Evolutionary conservation across 805 yeast genomes (phyloP), one percentile per base, ranked within the genome.

Genomic region (Hanseniaspora occidentalis): DNA sequence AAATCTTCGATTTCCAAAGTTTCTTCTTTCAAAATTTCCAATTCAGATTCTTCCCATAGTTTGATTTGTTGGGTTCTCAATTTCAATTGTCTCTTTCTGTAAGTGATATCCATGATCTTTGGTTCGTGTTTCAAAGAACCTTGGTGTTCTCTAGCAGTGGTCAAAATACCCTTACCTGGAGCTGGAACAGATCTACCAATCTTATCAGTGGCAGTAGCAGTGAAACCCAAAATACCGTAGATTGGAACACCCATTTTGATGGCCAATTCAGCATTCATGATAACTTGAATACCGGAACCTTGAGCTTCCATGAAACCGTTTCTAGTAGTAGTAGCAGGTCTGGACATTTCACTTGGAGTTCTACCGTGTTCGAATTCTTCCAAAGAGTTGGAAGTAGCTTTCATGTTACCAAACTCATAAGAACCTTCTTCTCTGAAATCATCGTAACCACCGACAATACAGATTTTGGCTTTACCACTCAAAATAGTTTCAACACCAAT

Each of bases 401-500:
- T 88, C 99, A 92, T 92, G 71, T 92, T 92, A 55, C 84, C 98
- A 65, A 92, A 92, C 66, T 92, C 99, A 57, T 77, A 82, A 44
- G 96, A 86, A 52, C 97, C 96, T 68, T 92, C 98, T 67, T 92
- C 98, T 66, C 86, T 95, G 89, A 92, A 88, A 58, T 92, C 99
- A 70, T 92, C 99, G 63, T 84, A 86, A 67, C 99, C 99, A 74
- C 99, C 99, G 53, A 89, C 96, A 56, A 92, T 71, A 65, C 92
- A 85, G 53, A 92, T 77, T 75, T 85, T 86, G 43, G 99, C 98
- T 66, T 88, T 85, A 52, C 96, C 96, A 38, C 86, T 69, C 52
- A 84, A 65, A 54, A 92, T 86, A 40, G 95, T 84, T 68, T 92
- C 98, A 50, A 82, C 75, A 76, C 96, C 99, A 54, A 76, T 74